These are phyloP conservation scores for Maudiozyma pseudohumilis DNA, from an alignment of 805 yeast genomes.

Conservation along the genomic window DNA sequence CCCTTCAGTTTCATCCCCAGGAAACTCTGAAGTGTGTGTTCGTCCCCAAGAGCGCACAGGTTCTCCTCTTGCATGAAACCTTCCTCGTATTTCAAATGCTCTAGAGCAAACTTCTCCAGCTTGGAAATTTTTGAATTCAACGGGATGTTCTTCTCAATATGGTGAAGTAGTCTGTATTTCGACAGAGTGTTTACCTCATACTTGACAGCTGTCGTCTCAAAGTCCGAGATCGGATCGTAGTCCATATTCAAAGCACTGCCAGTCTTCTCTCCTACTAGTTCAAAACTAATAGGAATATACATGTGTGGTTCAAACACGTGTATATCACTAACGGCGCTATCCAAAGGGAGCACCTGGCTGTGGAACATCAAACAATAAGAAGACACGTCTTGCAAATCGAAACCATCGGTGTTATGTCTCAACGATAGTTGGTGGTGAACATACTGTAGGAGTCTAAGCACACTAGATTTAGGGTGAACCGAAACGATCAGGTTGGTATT, in stretches of 20 bases:
- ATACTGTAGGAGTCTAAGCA: constrained; percentile 22
- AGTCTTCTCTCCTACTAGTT: neutral
- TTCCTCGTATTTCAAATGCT: constrained; percentile 15
- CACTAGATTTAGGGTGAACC: constrained; percentile 19
- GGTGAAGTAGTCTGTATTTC: constrained; percentile 8
- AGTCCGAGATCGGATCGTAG: constrained; percentile 12
- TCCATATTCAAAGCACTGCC: constrained; percentile 8
- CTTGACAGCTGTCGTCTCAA: constrained; percentile 11
- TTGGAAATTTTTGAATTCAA: constrained; percentile 11
- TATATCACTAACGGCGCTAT: neutral
- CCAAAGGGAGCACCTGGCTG: neutral
- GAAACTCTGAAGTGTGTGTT: constrained; percentile 13
- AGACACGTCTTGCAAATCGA: neutral
- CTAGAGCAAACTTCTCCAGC: constrained; percentile 11
- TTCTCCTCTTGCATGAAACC: constrained; percentile 2
- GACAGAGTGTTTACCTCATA: constrained; percentile 19
- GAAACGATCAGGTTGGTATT: constrained; percentile 13
- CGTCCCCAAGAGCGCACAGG: constrained; percentile 10
- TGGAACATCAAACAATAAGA: constrained; percentile 1
- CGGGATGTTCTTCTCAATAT: constrained; percentile 5
- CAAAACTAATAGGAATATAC: neutral
- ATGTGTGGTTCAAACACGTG: neutral
- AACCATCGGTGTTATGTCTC: neutral
- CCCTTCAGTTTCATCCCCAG: constrained; percentile 20
- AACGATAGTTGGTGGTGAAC: constrained; percentile 11